phyloP scores from a whole-genome alignment of 345 rosid genomes.

The Theobroma cacao region DNA sequence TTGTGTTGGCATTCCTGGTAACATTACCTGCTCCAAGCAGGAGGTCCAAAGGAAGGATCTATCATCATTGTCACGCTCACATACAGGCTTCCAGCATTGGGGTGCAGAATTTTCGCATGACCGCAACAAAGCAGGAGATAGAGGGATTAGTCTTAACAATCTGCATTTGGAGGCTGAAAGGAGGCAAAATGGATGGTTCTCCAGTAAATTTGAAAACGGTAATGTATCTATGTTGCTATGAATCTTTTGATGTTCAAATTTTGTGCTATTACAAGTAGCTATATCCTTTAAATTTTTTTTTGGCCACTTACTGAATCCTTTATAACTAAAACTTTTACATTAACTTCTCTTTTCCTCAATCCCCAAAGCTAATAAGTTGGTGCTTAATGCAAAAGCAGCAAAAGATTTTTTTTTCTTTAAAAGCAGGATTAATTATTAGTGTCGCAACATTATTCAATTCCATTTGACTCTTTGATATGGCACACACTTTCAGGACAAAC shows the following conservation, averaged over 20 bases:
- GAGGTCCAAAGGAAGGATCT: constrained; percentile 21
- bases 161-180: constrained; percentile 32
- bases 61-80: constrained; percentile 21
- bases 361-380: background rate
- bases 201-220: constrained; percentile 27
- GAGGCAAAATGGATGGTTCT: constrained; percentile 28
- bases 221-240: background rate
- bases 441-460: background rate
- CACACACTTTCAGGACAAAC: constrained; percentile 24
- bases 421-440: background rate
- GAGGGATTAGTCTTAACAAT: constrained; percentile 29
- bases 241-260: background rate
- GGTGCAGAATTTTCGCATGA: constrained; percentile 31
- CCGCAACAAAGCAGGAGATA: constrained; percentile 27
- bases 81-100: constrained; percentile 15
- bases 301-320: background rate
- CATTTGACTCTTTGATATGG: constrained; percentile 13
- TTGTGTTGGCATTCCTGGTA: constrained; percentile 17
- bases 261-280: background rate
- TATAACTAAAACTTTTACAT: too few species aligned
- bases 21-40: constrained; percentile 19
- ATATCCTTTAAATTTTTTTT: background rate
- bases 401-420: background rate
- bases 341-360: background rate
- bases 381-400: background rate